A percentile compares a stretch with the other conserved stretches of the same genome.
Conservation (phyloP, 495 filamentous ascomycete genomes). For the Penicillium egyptiacum region DNA sequence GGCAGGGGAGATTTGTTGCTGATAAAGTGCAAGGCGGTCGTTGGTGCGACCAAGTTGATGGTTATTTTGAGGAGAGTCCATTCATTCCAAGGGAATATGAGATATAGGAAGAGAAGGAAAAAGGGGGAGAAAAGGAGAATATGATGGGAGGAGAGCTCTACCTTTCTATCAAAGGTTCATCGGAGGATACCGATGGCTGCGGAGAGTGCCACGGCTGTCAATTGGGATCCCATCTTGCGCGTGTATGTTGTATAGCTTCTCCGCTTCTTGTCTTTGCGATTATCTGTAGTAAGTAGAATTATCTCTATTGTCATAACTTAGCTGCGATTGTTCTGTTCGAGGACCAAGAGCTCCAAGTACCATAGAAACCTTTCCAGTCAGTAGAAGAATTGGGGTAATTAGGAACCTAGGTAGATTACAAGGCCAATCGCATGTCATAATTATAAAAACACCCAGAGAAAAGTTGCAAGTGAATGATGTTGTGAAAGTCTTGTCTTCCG, state of each 20-base stretch:
- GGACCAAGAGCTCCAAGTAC: neutral
- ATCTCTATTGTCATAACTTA: neutral
- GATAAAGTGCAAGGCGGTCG: constrained; percentile 41
- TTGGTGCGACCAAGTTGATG: constrained; percentile 30
- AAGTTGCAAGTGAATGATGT: neutral
- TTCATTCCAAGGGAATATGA: constrained; percentile 22
- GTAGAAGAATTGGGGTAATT: neutral
- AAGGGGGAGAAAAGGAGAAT: neutral
- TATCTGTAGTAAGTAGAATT: neutral
- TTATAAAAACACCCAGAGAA: neutral
- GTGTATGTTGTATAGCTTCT: neutral
- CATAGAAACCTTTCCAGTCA: neutral
- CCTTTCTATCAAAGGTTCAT: constrained; percentile 32
- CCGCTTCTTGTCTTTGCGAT: neutral
- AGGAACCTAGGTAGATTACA: neutral
- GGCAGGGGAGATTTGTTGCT: constrained; percentile 34
- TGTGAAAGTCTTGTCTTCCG: constrained; percentile 24
- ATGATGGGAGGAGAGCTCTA: constrained; percentile 8
- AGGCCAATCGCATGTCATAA: neutral
- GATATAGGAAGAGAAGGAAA: neutral
- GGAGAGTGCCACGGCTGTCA: constrained; percentile 36
- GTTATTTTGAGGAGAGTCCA: constrained; percentile 28
- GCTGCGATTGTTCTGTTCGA: neutral
- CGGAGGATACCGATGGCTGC: constrained; percentile 46
- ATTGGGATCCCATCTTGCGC: neutral